These are phyloP conservation scores for Scedosporium minutisporum DNA, from an alignment of 2,329 filamentous ascomycete genomes.

Conservation along the genomic window DNA sequence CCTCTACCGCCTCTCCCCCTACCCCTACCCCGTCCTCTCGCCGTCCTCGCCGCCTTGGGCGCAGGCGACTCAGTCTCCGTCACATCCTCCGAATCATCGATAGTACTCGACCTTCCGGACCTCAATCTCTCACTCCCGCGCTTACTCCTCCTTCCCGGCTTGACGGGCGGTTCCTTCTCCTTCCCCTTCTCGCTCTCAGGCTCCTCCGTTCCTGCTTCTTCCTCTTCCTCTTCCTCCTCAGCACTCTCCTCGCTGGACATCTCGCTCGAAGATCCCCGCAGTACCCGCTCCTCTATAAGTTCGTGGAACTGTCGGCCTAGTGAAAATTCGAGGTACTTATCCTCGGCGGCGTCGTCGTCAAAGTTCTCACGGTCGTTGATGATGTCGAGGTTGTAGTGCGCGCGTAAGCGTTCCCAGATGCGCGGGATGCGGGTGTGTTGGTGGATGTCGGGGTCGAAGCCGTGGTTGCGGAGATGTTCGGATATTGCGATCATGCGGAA, in stretches of 20 bases:
- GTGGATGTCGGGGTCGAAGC: constrained; percentile 59
- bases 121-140: constrained; percentile 17
- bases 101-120: constrained; percentile 21
- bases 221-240: constrained; percentile 22
- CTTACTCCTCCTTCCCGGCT: constrained; percentile 10
- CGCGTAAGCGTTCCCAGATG: constrained; percentile 81
- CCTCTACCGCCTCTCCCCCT: constrained; percentile 8
- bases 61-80: constrained; percentile 30
- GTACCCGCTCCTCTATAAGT: constrained; percentile 27
- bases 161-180: constrained; percentile 16
- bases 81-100: constrained; percentile 43
- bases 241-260: neutral
- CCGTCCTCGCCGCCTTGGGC: constrained; percentile 26
- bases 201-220: constrained; percentile 34
- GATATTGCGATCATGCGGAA: constrained; percentile 85
- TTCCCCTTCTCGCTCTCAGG: constrained; percentile 30
- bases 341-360: constrained; percentile 47
- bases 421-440: constrained; percentile 80
- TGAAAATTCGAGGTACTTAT: constrained; percentile 57
- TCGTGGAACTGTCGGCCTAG: constrained; percentile 34
- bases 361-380: constrained; percentile 76
- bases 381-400: constrained; percentile 74
- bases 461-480: constrained; percentile 69
- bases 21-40: constrained; percentile 16
- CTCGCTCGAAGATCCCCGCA: constrained; percentile 8